phyloP scores from a whole-genome alignment of 2,329 filamentous ascomycete species.

The Fusarium tjaetaba region DNA sequence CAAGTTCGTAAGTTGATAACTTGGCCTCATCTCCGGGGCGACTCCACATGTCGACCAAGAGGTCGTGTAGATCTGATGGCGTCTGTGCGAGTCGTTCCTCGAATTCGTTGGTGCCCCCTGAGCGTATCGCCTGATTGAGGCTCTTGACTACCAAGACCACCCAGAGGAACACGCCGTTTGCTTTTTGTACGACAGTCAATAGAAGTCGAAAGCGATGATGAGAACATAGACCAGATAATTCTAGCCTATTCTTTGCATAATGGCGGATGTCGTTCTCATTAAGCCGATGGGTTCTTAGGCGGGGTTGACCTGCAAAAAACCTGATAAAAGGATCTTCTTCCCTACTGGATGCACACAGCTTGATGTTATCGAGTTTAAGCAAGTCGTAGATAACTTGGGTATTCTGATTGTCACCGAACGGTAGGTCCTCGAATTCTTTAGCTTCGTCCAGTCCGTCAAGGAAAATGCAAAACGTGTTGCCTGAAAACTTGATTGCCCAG shows the following conservation, averaged over 20 bases:
- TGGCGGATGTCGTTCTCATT: accelerated
- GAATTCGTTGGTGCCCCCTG: background rate
- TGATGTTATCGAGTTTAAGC: accelerated
- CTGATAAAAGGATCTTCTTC: accelerated
- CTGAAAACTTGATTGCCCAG: accelerated
- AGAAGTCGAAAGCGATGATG: accelerated
- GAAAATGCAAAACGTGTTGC: accelerated
- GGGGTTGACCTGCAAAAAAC: accelerated
- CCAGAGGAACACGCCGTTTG: background rate
- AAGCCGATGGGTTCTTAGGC: background rate
- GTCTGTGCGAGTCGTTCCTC: background rate
- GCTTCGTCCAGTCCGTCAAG: background rate
- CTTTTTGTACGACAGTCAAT: accelerated
- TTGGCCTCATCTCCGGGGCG: accelerated
- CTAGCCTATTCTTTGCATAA: accelerated
- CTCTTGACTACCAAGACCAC: background rate
- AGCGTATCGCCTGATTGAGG: background rate
- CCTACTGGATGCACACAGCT: background rate
- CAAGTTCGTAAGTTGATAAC: accelerated
- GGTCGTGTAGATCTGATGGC: background rate
- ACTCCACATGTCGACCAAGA: background rate
- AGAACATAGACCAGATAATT: accelerated
- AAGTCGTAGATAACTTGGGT: accelerated
- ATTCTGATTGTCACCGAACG: accelerated
- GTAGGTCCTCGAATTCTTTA: accelerated